Base-by-base conservation (phyloP, 306 rosid genomes). In the Geum urbanum region DNA sequence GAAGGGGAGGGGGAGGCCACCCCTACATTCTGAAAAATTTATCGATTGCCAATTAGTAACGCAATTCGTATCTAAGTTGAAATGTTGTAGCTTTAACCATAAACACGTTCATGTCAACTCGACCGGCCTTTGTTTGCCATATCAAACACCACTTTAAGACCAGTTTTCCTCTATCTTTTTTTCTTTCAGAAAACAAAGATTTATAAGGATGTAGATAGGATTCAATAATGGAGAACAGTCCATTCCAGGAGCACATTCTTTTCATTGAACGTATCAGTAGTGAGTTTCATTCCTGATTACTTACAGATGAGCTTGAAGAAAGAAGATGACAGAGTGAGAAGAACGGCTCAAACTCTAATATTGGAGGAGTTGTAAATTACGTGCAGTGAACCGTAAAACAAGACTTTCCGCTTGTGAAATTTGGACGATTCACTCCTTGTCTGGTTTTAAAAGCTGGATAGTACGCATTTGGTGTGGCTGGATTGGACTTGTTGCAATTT, bases 321-420 rank as follows among this genome's bases (percentile, higher is more conserved):
- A 7, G 55, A 51, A 24, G 39, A 45, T 48, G 32, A 57, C 32
- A 5, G 5, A 69, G 66, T 3, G 16, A 24, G 65, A 56, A 20
- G n/a, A 40, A 56, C 39, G 35, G 45, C 20, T 49, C 57, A 39
- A 58, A 56, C 8, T 61, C 56, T 32, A 39, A 58, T 75, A 7
- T 53, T 64, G 60, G 59, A 44, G 49, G 12, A 9, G 37, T 24
- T 24, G 27, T 75, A 48, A 60, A 58, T 68, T 50, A 59, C 80
- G 62, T 51, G 49, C 22, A 60, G 51, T 27, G 55, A 63, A 76
- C 71, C 47, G 16, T 32, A 63, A 32, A 57, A 43, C 80, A 51
- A 39, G 40, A 70, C 44, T 41, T 69, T 53, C 66, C 13, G 71
- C 75, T 63, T 27, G 35, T n/a, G 37, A 69, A 76, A 52, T 39